Conservation (phyloP, 352 stramenopile genomes). For the Phytophthora sp. region DNA sequence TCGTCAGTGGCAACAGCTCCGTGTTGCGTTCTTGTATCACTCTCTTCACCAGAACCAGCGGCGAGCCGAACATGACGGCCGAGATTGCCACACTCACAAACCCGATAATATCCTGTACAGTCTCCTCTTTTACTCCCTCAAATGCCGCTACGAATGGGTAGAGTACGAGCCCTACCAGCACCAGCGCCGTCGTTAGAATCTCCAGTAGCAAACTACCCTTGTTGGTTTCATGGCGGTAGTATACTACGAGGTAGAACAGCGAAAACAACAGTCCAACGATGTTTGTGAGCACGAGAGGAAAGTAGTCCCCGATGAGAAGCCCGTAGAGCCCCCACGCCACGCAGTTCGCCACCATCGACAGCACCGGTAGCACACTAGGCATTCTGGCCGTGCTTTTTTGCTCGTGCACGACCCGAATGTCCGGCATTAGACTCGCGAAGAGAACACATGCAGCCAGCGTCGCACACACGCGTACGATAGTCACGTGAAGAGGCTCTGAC, state of each 20-base stretch:
- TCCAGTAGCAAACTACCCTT: constrained; percentile 36
- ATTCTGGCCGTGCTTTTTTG: constrained; percentile 41
- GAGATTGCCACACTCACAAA: constrained; percentile 61
- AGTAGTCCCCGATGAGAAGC: constrained; percentile 52
- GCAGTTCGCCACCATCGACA: constrained; percentile 74
- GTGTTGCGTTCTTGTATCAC: constrained; percentile 58
- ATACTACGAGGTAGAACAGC: constrained; percentile 55
- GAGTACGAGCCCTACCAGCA: constrained; percentile 44
- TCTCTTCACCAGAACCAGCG: constrained; percentile 52
- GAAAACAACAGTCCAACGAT: constrained; percentile 48
- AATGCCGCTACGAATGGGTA: constrained; percentile 41
- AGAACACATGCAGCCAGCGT: constrained; percentile 51
- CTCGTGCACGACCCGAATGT: constrained; percentile 43
- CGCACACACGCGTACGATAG: constrained; percentile 44
- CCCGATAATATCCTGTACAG: constrained; percentile 52
- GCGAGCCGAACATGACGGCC: constrained; percentile 69
- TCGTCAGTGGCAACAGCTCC: constrained; percentile 46
- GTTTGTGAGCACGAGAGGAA: constrained; percentile 63
- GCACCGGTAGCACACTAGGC: constrained; percentile 48
- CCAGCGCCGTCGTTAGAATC: constrained; percentile 26
- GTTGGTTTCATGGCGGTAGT: constrained; percentile 38
- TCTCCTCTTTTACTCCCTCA: constrained; percentile 10
- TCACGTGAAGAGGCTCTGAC: constrained; percentile 32
- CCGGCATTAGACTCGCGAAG: constrained; percentile 55
- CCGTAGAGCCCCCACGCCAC: constrained; percentile 64